These are phyloP conservation scores for Sambucus nigra DNA, from an alignment of 129 eudicot species.

Conservation along the genomic window DNA sequence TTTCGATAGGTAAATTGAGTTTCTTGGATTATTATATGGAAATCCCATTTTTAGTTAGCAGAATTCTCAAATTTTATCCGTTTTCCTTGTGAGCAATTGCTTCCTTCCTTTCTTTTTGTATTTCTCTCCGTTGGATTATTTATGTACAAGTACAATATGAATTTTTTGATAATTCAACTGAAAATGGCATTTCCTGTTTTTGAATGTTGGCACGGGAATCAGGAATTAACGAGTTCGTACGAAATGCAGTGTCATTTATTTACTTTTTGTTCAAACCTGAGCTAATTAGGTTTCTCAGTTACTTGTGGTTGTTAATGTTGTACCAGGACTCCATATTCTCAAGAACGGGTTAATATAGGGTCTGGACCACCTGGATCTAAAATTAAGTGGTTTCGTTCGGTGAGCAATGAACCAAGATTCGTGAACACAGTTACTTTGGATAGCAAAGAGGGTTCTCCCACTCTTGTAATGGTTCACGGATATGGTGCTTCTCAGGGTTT, in stretches of 20 bases:
- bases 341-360: conserved; percentile 75
- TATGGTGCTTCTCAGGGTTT: conserved; percentile 97
- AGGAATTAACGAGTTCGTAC: not conserved
- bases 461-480: conserved; percentile 94
- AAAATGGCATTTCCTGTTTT: no score
- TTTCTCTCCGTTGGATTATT: no score
- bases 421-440: conserved; percentile 80
- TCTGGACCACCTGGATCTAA: conserved; percentile 89
- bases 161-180: no score
- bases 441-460: conserved; percentile 71
- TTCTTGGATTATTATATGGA: no score
- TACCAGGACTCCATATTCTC: conserved; percentile 60
- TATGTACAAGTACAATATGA: no score
- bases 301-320: not conserved
- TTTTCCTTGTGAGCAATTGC: no score
- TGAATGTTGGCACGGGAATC: no score
- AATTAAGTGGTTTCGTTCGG: conserved; percentile 79
- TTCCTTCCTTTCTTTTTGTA: no score
- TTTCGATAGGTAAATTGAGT: no score
- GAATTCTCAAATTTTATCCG: no score
- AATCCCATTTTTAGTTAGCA: no score
- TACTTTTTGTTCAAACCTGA: not conserved
- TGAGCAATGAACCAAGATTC: conserved; percentile 70
- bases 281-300: not conserved
- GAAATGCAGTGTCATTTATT: not conserved